Conservation (phyloP, 2,329 filamentous ascomycete genomes). For the Fusarium austroafricanum region DNA sequence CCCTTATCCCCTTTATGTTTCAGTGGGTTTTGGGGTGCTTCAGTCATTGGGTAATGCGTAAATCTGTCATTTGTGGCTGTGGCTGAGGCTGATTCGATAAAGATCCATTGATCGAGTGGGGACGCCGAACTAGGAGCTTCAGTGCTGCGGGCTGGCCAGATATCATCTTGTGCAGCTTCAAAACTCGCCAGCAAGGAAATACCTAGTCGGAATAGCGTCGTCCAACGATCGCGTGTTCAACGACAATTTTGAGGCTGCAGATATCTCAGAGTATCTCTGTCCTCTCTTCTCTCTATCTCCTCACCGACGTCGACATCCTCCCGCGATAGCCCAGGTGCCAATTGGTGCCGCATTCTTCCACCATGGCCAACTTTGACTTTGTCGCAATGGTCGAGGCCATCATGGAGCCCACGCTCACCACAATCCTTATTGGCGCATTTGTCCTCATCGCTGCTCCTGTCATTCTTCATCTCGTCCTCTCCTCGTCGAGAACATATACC, state of each 20-base stretch:
- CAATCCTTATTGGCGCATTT: conserved; percentile 75
- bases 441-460: conserved; percentile 80
- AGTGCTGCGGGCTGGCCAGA: conserved; percentile 30
- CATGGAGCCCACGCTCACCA: conserved; percentile 68
- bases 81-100: not conserved
- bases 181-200: not conserved
- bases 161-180: conserved; percentile 34
- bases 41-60: conserved; percentile 19
- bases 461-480: conserved; percentile 80
- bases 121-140: conserved; percentile 31
- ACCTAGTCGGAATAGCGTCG: conserved; percentile 4
- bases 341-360: conserved; percentile 33
- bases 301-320: not conserved
- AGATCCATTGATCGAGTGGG: conserved; percentile 9
- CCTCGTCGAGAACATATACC: conserved; percentile 72
- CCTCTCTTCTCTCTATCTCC: not conserved
- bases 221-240: not conserved
- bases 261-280: not conserved
- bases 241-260: not conserved
- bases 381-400: conserved; percentile 61
- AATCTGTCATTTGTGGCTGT: conserved; percentile 16
- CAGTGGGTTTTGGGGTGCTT: not conserved
- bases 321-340: conserved; percentile 16
- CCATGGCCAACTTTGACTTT: conserved; percentile 55
- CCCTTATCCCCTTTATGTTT: conserved; percentile 22